These are phyloP conservation scores for Butyriboletus loyo DNA, from an alignment of 768 basidiomycete species.

Conservation along the genomic window DNA sequence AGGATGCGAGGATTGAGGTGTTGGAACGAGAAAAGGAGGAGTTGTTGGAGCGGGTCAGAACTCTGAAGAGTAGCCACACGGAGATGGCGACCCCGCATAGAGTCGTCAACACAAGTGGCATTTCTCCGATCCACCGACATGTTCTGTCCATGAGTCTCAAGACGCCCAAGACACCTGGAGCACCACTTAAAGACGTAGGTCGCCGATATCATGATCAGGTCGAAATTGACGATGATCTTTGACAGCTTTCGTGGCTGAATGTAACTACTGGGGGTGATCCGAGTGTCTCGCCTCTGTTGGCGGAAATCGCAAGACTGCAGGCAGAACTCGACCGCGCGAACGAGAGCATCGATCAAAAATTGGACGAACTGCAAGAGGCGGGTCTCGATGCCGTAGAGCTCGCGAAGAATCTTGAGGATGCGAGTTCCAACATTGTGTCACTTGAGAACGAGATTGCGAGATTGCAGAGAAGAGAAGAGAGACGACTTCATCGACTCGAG, in stretches of 20 bases:
- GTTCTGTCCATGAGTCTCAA: conserved; percentile 65
- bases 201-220: neutral
- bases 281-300: conserved; percentile 58
- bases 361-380: conserved; percentile 80
- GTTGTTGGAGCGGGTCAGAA: conserved; percentile 65
- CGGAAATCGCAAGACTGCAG: conserved; percentile 71
- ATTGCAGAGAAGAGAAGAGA: conserved; percentile 64
- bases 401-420: conserved; percentile 69
- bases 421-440: conserved; percentile 49
- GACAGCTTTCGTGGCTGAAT: conserved; percentile 72
- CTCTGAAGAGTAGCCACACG: conserved; percentile 49
- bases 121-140: conserved; percentile 78
- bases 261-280: conserved; percentile 51
- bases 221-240: neutral
- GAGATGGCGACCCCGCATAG: conserved; percentile 59
- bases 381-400: conserved; percentile 72
- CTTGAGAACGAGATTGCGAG: conserved; percentile 71
- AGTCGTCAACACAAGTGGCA: conserved; percentile 50
- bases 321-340: conserved; percentile 76
- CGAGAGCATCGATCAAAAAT: conserved; percentile 82
- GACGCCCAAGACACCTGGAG: conserved; percentile 76
- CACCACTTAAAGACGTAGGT: conserved; percentile 72
- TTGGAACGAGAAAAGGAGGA: conserved; percentile 78
- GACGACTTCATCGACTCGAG: conserved; percentile 58
- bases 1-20: conserved; percentile 70